Evolutionary conservation across 495 filamentous ascomycete genomes (phyloP), one percentile per base, ranked within the genome.

Genomic region (Neurospora africana): DNA sequence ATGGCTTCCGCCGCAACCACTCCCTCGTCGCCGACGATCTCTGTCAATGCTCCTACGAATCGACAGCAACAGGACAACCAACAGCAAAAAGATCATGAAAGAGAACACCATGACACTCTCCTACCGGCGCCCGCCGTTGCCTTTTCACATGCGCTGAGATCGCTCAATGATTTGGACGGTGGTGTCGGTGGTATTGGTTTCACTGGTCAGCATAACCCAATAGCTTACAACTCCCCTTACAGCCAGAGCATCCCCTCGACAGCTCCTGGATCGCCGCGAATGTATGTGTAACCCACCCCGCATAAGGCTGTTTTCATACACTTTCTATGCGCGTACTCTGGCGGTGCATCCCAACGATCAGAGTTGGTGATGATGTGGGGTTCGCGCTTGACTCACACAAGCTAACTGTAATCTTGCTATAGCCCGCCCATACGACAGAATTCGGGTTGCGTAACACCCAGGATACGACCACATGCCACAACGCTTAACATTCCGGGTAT

Each of bases 401-500:
- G 68, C 76, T 80, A 73, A 79, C 70, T 37, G n/a, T 65, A 23
- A 17, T 43, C 44, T 77, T 77, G 75, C 9, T 68, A 78, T 68
- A 91, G 82, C 70, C 87, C 78, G 70, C 87, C 80, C 72, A 79
- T 82, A 74, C 83, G 87, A 77, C 86, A 88, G 71, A 87, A 89
- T 68, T 92, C 90, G 3, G 88, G 88, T 70, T 83, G 84, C 67
- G 84, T 85, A 7, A 90, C 89, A 19, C 89, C 90, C 40, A 81
- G 86, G 69, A 82, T 87, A 61, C 88, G 90, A 61, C 86, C 91
- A 41, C 91, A 93, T 80, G 91, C 92, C 23, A 94, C 92, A 13
- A 95, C 92, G 21, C 87, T 95, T 70, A 93, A 94, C 79, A 94
- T 95, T 70, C 92, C 92, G 44, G 91, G 85, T 47, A 87, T 99